Evolutionary conservation across 805 yeast species (phyloP).

Genomic region (Wickerhamomyces chambardii): DNA sequence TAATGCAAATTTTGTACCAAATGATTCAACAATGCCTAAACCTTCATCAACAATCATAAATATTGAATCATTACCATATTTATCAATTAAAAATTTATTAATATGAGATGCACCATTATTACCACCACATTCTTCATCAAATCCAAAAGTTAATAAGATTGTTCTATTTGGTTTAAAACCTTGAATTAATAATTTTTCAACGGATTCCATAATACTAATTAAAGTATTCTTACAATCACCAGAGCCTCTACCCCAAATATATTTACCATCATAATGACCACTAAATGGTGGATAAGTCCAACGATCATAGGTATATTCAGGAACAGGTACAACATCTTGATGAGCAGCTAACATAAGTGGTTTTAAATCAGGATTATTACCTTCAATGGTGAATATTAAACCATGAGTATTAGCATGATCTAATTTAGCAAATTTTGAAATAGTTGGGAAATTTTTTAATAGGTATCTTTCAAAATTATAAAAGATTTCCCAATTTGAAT

Average conservation of each 20-base stretch:
- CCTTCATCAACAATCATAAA: slow-evolving; percentile 67
- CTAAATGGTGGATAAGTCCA: slow-evolving; percentile 68
- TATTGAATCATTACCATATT: slow-evolving; percentile 51
- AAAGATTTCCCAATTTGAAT: slow-evolving; percentile 26
- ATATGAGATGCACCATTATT: slow-evolving; percentile 45
- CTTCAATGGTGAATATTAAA: slow-evolving; percentile 56
- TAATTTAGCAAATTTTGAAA: slow-evolving; percentile 35
- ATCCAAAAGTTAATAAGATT: slow-evolving; percentile 59
- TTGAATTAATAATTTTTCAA: slow-evolving; percentile 41
- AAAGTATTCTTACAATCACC: slow-evolving; percentile 68
- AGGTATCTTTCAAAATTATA: slow-evolving; percentile 42
- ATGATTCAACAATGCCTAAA: slow-evolving; percentile 20
- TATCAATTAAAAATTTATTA: slow-evolving; percentile 32
- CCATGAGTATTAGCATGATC: slow-evolving; percentile 57
- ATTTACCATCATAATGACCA: slow-evolving; percentile 56
- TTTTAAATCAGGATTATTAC: slow-evolving; percentile 39
- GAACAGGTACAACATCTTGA: slow-evolving; percentile 81
- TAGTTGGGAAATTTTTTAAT: slow-evolving; percentile 45
- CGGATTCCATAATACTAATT: slow-evolving; percentile 55
- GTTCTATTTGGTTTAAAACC: slow-evolving; percentile 57
- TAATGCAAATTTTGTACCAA: slow-evolving; percentile 33
- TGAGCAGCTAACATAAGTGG: slow-evolving; percentile 74
- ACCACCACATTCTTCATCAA: slow-evolving; percentile 70
- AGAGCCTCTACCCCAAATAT: slow-evolving; percentile 71
- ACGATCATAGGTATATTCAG: slow-evolving; percentile 39